Evolutionary conservation across 257 asterid genomes (phyloP), one percentile per base, ranked within the genome.

Genomic region (Penstemon eatonii): DNA sequence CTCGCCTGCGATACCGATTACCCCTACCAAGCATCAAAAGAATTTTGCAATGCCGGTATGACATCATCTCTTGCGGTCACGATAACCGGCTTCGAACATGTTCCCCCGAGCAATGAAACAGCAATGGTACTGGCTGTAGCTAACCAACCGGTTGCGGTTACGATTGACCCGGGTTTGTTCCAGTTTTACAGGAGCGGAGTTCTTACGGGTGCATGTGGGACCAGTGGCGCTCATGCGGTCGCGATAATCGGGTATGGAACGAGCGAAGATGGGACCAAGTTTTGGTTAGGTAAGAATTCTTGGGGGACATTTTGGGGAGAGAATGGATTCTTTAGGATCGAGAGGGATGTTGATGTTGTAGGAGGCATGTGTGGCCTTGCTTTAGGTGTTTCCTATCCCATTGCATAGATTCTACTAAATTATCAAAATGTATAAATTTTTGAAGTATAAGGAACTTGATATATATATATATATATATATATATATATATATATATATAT

Each of bases 271-370:
- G 68, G 46, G 3, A 41, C 19, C 15, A 51, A 59, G 41, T 70
- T 47, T 51, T 70, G 75, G 75, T 33, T 70, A 41, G 3, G 60
- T 11, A 71, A 71, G 50, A 71, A 71, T 25, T 67, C 72, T 2
- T 67, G 72, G 72, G 72, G 72, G 10, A 67, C 56, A 1, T 53
- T 7, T 19, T 54, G 72, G 72, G 72, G 63, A 2, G 72, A 67
- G 64, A 53, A 55, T 6, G 72, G 72, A 18, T 67, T 57, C 42
- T 46, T 58, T 40, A 57, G 73, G 52, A 66, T 73, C 72, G 19
- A 49, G 42, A 73, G 73, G 59, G 57, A 25, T 6, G 42, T 66
- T 49, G 37, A 50, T 65, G 77, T 37, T 15, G 38, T n/a, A 41
- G 58, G 46, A 49, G 73, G 65, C 11, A 15, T 68, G 33, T 15